Evolutionary conservation across 345 rosid genomes (phyloP), one percentile per base, ranked within the genome.

Genomic region (Excoecaria agallocha): DNA sequence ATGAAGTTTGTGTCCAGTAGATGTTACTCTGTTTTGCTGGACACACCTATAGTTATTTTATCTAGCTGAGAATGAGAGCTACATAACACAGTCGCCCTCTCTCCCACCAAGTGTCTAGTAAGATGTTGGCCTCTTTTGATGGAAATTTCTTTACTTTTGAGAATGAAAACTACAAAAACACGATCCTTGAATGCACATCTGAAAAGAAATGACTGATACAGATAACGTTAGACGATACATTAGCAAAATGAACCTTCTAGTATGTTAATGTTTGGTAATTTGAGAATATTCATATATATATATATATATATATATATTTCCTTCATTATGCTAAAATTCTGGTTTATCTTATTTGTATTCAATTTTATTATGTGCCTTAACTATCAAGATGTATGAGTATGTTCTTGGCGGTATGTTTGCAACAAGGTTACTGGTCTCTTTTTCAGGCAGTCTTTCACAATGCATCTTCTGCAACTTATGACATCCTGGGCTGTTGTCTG

Each of bases 401-500:
- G n/a, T n/a, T n/a, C n/a, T n/a, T n/a, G n/a, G n/a, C n/a, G n/a
- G n/a, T n/a, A n/a, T n/a, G n/a, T n/a, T n/a, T n/a, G n/a, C n/a
- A n/a, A n/a, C n/a, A n/a, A n/a, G n/a, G n/a, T n/a, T n/a, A n/a
- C n/a, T n/a, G 81, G 69, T 63, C 64, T 55, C 67, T 48, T 80
- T 59, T 81, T 81, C 91, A 95, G 98, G 82, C 99, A 95, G 76
- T 95, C 99, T 68, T 95, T 95, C 84, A 91, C 99, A 41, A 93
- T 71, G 90, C 99, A 95, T 86, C 89, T 95, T 77, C 86, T 93
- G 83, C 99, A 88, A 81, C 97, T 95, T 75, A 93, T 95, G 99
- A 91, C 98, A 75, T 89, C 98, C 15, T 96, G 99, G 99, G 98
- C 99, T 70, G 99, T 96, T 75, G 99, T 96, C 77, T 95, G 99